Conservation (phyloP, 257 asterid species). For the Lavandula angustifolia region DNA sequence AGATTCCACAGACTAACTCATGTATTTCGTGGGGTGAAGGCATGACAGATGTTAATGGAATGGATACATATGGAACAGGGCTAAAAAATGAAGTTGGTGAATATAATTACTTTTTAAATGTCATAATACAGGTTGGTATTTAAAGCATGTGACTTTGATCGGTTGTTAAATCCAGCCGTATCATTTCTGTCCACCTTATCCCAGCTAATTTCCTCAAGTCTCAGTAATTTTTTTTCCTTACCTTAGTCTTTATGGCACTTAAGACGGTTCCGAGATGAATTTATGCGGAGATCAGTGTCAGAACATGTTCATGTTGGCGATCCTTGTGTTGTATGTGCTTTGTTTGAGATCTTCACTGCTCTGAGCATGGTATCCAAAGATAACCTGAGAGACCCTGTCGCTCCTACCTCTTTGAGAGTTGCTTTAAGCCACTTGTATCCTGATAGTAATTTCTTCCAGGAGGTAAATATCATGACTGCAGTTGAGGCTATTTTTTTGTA, state of each 20-base stretch:
- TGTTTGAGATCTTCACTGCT: constrained; percentile 76
- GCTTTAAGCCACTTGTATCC: constrained; percentile 93
- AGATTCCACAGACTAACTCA: constrained; percentile 43
- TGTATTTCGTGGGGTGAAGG: constrained; percentile 39
- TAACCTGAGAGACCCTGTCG: constrained; percentile 68
- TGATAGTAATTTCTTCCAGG: constrained; percentile 84
- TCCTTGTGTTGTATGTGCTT: constrained; percentile 93
- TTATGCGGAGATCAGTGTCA: constrained; percentile 66
- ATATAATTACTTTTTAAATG: constrained; percentile 94
- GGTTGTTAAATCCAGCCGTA: background rate
- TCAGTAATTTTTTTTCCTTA: background rate
- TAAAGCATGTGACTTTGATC: constrained; percentile 22
- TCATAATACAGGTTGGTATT: constrained; percentile 86
- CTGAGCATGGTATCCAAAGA: constrained; percentile 59
- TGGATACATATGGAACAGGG: constrained; percentile 79
- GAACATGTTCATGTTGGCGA: constrained; percentile 90
- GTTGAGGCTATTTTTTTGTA: constrained; percentile 22
- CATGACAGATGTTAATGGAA: constrained; percentile 39
- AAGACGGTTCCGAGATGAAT: constrained; percentile 77
- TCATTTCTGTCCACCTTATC: background rate
- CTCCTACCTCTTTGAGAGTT: constrained; percentile 86
- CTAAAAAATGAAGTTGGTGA: constrained; percentile 90
- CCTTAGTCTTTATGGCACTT: constrained; percentile 91
- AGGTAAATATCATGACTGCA: constrained; percentile 51
- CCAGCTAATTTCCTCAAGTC: background rate